These are phyloP conservation scores for Mycena alexandri DNA, from an alignment of 768 basidiomycete genomes.

Conservation along the genomic window DNA sequence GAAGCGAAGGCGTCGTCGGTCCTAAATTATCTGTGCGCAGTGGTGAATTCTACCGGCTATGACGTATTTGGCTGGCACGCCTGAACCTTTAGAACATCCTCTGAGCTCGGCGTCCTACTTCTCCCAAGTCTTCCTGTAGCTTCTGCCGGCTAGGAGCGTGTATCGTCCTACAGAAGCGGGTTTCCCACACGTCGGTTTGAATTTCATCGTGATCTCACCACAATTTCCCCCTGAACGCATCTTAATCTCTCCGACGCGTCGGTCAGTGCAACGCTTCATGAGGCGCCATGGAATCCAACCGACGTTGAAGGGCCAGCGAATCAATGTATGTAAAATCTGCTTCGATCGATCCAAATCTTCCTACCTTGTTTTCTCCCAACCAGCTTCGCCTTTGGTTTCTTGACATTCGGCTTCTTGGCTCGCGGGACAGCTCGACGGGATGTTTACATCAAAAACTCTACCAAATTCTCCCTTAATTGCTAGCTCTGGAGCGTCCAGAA, in stretches of 20 bases:
- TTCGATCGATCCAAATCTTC: slow-evolving; percentile 5
- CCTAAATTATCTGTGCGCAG: slow-evolving; percentile 16
- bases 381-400: slow-evolving; percentile 13
- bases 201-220: not conserved
- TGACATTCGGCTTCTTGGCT: slow-evolving; percentile 28
- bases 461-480: slow-evolving; percentile 13
- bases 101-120: slow-evolving; percentile 6
- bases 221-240: not conserved
- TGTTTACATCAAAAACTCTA: slow-evolving; percentile 16
- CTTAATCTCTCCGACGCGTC: slow-evolving; percentile 8
- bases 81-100: slow-evolving; percentile 21
- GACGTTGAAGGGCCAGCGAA: slow-evolving; percentile 1
- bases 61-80: slow-evolving; percentile 26
- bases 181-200: not conserved
- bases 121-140: not conserved
- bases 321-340: slow-evolving; percentile 16
- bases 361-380: slow-evolving; percentile 9
- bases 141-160: not conserved
- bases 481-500: slow-evolving; percentile 18
- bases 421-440: slow-evolving; percentile 11
- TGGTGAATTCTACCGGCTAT: slow-evolving; percentile 20
- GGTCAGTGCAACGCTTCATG: slow-evolving; percentile 2
- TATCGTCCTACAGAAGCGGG: slow-evolving; percentile 3
- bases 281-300: not conserved
- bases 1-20: slow-evolving; percentile 3